Evolutionary conservation across 2,329 filamentous ascomycete species (phyloP).

Genomic region (Helotiales sp.): DNA sequence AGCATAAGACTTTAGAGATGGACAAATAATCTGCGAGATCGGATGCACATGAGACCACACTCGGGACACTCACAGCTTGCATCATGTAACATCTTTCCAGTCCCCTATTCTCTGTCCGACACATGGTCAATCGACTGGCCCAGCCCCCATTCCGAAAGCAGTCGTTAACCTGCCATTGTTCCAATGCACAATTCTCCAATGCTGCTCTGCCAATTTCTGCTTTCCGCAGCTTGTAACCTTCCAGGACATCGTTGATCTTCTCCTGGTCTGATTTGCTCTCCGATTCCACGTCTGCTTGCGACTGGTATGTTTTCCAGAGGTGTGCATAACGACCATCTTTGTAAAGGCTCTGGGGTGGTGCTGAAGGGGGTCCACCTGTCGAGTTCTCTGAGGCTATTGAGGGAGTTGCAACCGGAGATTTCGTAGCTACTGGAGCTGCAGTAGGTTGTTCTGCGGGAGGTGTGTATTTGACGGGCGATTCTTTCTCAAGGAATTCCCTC

Average conservation of each 20-base stretch:
- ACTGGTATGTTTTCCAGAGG: constrained; percentile 88
- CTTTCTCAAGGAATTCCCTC: constrained; percentile 64
- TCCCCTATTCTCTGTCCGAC: constrained; percentile 70
- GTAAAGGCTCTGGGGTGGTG: constrained; percentile 53
- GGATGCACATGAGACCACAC: background rate
- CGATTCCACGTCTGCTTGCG: constrained; percentile 68
- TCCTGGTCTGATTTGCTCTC: constrained; percentile 75
- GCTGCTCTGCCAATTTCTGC: constrained; percentile 76
- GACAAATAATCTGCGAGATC: background rate
- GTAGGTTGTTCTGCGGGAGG: constrained; percentile 18
- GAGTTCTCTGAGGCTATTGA: background rate
- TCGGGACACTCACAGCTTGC: constrained; percentile 66
- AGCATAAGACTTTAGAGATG: background rate
- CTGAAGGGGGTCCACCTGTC: constrained; percentile 7
- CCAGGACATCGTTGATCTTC: constrained; percentile 75
- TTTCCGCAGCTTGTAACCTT: constrained; percentile 81
- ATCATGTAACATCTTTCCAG: constrained; percentile 89
- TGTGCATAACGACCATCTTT: constrained; percentile 77
- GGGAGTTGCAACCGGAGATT: constrained; percentile 9
- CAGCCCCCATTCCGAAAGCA: constrained; percentile 77
- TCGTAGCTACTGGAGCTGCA: constrained; percentile 3
- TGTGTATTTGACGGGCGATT: constrained; percentile 56
- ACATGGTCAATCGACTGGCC: constrained; percentile 74
- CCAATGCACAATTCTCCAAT: constrained; percentile 88
- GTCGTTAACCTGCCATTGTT: constrained; percentile 78